Percentiles rank a stretch among this genome's conserved stretches.
Evolutionary conservation across 495 filamentous ascomycete genomes (phyloP).

Genomic region (Aspergillus haitiensis): DNA sequence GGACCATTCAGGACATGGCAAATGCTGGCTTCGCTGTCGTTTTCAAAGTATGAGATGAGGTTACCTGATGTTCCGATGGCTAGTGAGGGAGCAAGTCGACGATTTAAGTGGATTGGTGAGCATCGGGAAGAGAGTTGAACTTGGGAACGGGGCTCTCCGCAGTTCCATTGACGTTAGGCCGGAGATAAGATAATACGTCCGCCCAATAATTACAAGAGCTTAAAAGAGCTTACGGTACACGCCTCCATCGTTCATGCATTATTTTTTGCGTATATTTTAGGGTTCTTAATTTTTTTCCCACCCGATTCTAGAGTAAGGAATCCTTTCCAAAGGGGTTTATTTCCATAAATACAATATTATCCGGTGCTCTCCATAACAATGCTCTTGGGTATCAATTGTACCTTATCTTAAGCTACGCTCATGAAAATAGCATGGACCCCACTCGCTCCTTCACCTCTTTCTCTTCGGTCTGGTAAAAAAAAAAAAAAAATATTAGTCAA

Average conservation of each 20-base stretch:
- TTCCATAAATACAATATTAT: constrained; percentile 18
- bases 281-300: neutral
- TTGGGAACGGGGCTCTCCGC: constrained; percentile 17
- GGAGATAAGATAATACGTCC: constrained; percentile 35
- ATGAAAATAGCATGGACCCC: constrained; percentile 41
- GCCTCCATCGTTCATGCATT: neutral
- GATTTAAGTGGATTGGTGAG: neutral
- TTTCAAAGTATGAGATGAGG: neutral
- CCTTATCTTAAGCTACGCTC: constrained; percentile 20
- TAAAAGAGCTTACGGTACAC: too few relatives aligned
- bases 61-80: constrained; percentile 4
- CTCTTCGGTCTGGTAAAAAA: constrained; percentile 38
- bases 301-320: neutral
- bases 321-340: constrained; percentile 18
- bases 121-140: constrained; percentile 9
- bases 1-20: constrained; percentile 24
- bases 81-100: constrained; percentile 4
- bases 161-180: constrained; percentile 20
- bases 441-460: constrained; percentile 37
- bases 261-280: constrained; percentile 5
- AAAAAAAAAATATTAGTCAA: constrained; percentile 13
- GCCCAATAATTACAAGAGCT: neutral
- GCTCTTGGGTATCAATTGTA: constrained; percentile 2
- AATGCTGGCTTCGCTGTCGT: neutral
- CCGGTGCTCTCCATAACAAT: constrained; percentile 1